A percentile compares a stretch with the other conserved stretches of the same genome.
These are phyloP conservation scores for Saccharomycopsis javanensis DNA, from an alignment of 805 yeast genomes.

Conservation along the genomic window DNA sequence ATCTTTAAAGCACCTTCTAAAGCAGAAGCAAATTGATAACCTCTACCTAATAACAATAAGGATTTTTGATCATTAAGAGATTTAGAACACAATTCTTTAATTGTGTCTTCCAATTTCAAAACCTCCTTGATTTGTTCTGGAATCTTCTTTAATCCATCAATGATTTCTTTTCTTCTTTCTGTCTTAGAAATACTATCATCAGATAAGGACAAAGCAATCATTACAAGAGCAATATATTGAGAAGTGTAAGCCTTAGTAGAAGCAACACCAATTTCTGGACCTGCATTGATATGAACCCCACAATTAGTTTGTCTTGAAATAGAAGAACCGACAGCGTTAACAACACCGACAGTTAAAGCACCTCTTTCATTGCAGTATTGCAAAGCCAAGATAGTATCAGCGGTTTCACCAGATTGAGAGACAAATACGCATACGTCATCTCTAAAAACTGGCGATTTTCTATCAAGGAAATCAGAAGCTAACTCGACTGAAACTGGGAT, in stretches of 20 bases:
- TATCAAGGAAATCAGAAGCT: conserved; percentile 90
- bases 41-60: conserved; percentile 87
- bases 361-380: conserved; percentile 96
- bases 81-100: conserved; percentile 64
- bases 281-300: conserved; percentile 99
- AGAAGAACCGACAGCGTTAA: conserved; percentile 93
- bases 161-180: conserved; percentile 74
- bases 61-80: conserved; percentile 77
- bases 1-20: conserved; percentile 97
- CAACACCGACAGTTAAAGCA: conserved; percentile 95
- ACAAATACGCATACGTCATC: conserved; percentile 97
- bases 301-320: conserved; percentile 96
- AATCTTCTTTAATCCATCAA: conserved; percentile 72
- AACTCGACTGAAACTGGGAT: conserved; percentile 88
- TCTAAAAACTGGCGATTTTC: conserved; percentile 94
- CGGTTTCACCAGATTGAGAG: conserved; percentile 98
- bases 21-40: conserved; percentile 95
- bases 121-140: conserved; percentile 81
- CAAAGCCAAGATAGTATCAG: conserved; percentile 90
- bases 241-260: conserved; percentile 98
- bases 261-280: conserved; percentile 99
- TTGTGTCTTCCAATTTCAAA: conserved; percentile 58
- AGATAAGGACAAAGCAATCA: conserved; percentile 92
- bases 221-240: conserved; percentile 91
- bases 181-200: conserved; percentile 77